Base-by-base conservation (phyloP, 805 yeast species). In the Scheffersomyces spartinae region DNA sequence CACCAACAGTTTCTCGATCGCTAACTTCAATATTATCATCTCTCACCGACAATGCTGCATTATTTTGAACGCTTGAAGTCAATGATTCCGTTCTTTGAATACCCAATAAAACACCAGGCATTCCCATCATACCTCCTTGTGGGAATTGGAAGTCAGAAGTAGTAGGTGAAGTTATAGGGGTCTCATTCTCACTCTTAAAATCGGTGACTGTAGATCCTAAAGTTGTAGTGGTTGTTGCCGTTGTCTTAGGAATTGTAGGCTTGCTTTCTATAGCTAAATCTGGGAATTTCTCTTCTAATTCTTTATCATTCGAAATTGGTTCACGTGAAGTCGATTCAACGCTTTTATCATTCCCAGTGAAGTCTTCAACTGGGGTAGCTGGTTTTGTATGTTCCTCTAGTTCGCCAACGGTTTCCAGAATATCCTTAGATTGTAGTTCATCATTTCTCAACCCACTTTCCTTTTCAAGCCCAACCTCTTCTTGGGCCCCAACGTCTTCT, bases 61-160 rank as follows among this genome's bases (percentile, higher is more conserved):
- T 85, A 53, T 86, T 86, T 40, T 80, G 88, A 17, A 85, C 93
- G 22, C 94, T 81, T 0, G 95, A 84, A 0, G 95, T 81, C 20
- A 80, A 70, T 0, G 94, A 81, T 31, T 76, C 80, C 2, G 93
- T 81, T 40, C 91, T 21, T 12, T 21, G 23, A 5, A 60, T 62
- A 6, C 63, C 63, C 9, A 54, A 55, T 24, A 56, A 43, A 4
- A 48, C 64, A n/a, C 65, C 62, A 1, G 60, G 59, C 49, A 57
- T 40, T 4, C 61, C 58, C 9, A 60, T 63, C 9, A 33, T 54
- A 24, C 54, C 43, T 10, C 56, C 57, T 33, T 56, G 62, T 9
- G 55, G 47, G 35, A 57, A 61, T 28, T 59, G 61, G 47, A 55
- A 64, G 12, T 66, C 74, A 0, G 73, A 64, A 21, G 54, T 56